phyloP scores from a whole-genome alignment of 2,329 filamentous ascomycete species.

The Hypoxylon sp. region DNA sequence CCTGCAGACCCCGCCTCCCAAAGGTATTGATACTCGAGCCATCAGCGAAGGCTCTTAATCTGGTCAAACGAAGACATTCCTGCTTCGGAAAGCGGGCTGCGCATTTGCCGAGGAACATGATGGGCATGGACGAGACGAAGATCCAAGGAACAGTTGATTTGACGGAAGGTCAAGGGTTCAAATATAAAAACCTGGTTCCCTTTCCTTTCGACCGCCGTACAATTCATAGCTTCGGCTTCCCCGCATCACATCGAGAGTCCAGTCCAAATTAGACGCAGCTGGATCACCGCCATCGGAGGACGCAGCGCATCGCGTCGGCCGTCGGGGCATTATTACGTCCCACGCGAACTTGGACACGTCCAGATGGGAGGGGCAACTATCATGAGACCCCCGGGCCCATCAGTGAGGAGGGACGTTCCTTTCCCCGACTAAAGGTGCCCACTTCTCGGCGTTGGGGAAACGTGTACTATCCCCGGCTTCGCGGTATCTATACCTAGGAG shows the following conservation, averaged over 20 bases:
- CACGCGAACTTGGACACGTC: too few species aligned
- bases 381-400: too few species aligned
- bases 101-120: slow-evolving; percentile 4
- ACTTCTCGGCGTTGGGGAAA: background rate
- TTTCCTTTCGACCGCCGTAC: too few species aligned
- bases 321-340: too few species aligned
- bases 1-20: background rate
- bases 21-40: background rate
- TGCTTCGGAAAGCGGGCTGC: background rate
- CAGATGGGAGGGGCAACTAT: slow-evolving; percentile 2
- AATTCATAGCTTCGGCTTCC: too few species aligned
- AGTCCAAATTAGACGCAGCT: too few species aligned
- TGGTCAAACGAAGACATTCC: slow-evolving; percentile 7
- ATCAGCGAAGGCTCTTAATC: background rate
- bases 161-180: background rate
- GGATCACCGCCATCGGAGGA: too few species aligned
- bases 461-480: background rate
- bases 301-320: too few species aligned
- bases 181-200: background rate
- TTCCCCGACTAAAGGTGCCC: slow-evolving; percentile 7
- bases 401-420: slow-evolving; percentile 3
- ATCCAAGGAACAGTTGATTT: background rate
- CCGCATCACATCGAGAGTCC: too few species aligned
- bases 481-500: too few species aligned
- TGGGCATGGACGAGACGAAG: background rate